Percentiles rank a stretch among this genome's conserved stretches.
Evolutionary conservation across 2,329 filamentous ascomycete genomes (phyloP).

Genomic region (Epichloe amarillans): DNA sequence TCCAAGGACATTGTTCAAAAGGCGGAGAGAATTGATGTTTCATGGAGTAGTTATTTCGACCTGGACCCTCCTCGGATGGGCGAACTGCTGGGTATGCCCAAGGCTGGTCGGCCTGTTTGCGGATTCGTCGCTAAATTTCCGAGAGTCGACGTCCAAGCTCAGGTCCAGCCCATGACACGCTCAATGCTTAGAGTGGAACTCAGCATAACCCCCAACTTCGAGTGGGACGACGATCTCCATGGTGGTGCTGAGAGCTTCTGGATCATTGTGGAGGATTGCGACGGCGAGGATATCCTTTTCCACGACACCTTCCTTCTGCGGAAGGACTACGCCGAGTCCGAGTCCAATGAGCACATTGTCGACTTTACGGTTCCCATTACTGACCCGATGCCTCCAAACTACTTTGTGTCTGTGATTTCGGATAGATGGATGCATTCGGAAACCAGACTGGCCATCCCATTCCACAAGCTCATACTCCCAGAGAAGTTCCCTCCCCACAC

Average conservation of each 20-base stretch:
- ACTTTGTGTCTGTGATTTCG: constrained; percentile 90
- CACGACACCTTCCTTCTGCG: constrained; percentile 89
- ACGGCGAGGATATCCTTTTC: constrained; percentile 90
- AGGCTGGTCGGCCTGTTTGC: constrained; percentile 75
- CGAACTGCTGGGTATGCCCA: constrained; percentile 81
- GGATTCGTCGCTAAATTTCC: constrained; percentile 85
- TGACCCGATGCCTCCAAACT: constrained; percentile 96
- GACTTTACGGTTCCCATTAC: constrained; percentile 95
- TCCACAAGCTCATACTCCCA: constrained; percentile 86
- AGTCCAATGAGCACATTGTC: constrained; percentile 85
- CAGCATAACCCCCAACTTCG: constrained; percentile 84
- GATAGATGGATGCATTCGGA: constrained; percentile 98
- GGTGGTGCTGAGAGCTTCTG: constrained; percentile 86
- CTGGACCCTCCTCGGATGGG: constrained; percentile 94
- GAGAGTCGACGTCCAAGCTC: constrained; percentile 79
- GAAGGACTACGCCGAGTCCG: constrained; percentile 72
- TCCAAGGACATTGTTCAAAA: constrained; percentile 80
- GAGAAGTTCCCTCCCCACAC: constrained; percentile 95
- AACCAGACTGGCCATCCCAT: constrained; percentile 82
- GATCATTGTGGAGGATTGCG: constrained; percentile 94
- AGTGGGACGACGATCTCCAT: constrained; percentile 86
- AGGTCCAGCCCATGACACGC: constrained; percentile 87
- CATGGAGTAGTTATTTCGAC: constrained; percentile 90
- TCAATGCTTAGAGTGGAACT: constrained; percentile 86
- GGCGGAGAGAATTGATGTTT: constrained; percentile 86